phyloP scores from a whole-genome alignment of 2,329 filamentous ascomycete genomes.

The Alternaria ethzedia region DNA sequence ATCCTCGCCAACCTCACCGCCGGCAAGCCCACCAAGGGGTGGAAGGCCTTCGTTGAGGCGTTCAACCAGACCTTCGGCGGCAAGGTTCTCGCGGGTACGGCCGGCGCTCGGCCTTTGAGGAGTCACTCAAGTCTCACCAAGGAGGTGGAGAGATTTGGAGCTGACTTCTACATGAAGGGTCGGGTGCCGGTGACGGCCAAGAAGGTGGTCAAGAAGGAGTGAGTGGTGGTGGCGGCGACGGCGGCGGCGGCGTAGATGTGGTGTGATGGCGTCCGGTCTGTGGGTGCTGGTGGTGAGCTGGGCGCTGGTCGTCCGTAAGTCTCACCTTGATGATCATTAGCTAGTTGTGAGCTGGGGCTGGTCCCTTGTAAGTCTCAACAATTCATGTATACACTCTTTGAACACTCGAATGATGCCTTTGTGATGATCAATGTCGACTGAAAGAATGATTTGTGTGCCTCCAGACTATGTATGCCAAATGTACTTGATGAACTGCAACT shows the following conservation, averaged over 20 bases:
- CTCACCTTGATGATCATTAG: background rate
- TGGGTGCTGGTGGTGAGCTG: background rate
- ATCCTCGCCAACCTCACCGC: constrained; percentile 25
- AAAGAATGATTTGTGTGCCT: background rate
- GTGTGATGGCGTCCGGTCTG: background rate
- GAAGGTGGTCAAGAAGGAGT: constrained; percentile 10
- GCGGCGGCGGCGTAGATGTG: background rate
- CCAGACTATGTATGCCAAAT: background rate
- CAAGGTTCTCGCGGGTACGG: constrained; percentile 8
- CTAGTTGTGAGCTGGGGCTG: background rate
- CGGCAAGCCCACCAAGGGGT: constrained; percentile 30
- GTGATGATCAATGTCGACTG: background rate
- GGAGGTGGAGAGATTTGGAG: constrained; percentile 38
- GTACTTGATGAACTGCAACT: rapidly evolving
- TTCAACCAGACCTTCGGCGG: constrained; percentile 35
- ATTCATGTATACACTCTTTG: background rate
- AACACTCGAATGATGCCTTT: background rate
- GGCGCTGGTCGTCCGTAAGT: background rate
- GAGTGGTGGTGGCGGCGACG: background rate
- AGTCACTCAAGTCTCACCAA: constrained; percentile 34
- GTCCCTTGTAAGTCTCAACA: background rate
- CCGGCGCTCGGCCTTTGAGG: constrained; percentile 18
- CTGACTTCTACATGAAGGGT: constrained; percentile 29
- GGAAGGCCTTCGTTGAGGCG: constrained; percentile 30
- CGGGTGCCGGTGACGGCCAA: constrained; percentile 22